A percentile compares a stretch with the other conserved stretches of the same genome.
Conservation (phyloP, 352 stramenopile genomes). For the Phytophthora sojae region DNA sequence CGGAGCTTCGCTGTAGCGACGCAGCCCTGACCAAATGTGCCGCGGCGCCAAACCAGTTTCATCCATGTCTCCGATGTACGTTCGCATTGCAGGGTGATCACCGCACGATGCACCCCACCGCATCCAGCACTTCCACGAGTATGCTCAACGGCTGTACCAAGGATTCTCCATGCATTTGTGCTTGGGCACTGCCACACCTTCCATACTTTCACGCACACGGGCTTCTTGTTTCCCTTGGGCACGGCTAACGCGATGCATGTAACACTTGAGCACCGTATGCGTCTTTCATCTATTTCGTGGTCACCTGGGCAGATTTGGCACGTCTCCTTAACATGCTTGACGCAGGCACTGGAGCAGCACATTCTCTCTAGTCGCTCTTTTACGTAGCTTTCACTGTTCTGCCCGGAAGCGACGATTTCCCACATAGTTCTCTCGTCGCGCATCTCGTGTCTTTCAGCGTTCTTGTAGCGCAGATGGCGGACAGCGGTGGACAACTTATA, state of each 20-base stretch:
- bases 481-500: too few species aligned
- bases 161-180: background rate
- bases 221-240: background rate
- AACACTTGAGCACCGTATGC: background rate
- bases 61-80: conserved; percentile 6
- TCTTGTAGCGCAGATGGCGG: too few species aligned
- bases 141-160: background rate
- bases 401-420: too few species aligned
- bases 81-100: conserved; percentile 1
- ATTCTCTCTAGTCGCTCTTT: too few species aligned
- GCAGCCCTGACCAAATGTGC: conserved; percentile 6
- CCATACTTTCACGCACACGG: background rate
- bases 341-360: too few species aligned
- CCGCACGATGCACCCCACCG: background rate
- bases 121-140: background rate
- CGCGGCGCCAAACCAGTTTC: conserved; percentile 1
- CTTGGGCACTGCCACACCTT: background rate
- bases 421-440: too few species aligned
- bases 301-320: too few species aligned
- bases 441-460: too few species aligned
- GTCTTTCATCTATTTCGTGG: background rate
- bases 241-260: background rate
- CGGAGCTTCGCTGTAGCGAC: conserved; percentile 6
- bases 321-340: too few species aligned
- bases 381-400: too few species aligned